Base-by-base conservation (phyloP, 345 rosid species). In the Acer negundo region DNA sequence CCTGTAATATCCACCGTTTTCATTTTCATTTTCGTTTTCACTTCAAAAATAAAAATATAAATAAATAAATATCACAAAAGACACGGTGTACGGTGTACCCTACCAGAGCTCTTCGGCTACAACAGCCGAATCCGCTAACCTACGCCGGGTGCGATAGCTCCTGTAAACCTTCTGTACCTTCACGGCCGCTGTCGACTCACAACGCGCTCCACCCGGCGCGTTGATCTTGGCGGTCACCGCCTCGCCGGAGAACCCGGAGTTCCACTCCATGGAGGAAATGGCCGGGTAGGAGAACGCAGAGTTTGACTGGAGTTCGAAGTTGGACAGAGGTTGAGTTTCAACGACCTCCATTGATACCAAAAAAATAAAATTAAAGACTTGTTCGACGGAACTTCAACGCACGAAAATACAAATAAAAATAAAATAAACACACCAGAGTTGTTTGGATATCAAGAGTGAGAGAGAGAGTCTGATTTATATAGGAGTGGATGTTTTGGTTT, bases 91-190 rank as follows among this genome's bases (percentile, higher is more conserved):
- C 22, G 1, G 44, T 55, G 55, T 15, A 82, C 79, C 79, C 26
- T 62, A 92, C 98, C 98, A 94, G 74, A 91, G 89, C 79, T 91
- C 97, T 86, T 93, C 97, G 28, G 91, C 95, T n/a, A 93, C 91
- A 5, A 95, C 90, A 3, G 90, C 98, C 51, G 97, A 88, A 84
- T 94, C 98, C 0, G 98, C 97, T 80, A 95, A 61, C 77, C 89
- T 81, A 20, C 98, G 97, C 75, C 98, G 95, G 58, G 97, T 95
- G 44, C 97, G 97, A 64, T 95, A 93, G 80, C 98, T 85, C 82
- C 93, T 79, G 76, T 94, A 94, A 4, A 91, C 94, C 82, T 94
- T 94, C 89, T 92, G 98, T 44, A 95, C 56, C 82, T 81, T 91
- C 74, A 93, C 90, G 10, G 92, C 97, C 10, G 98, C 77, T 56